phyloP scores from a whole-genome alignment of 1,139 yeast species.

The Candida sojae region DNA sequence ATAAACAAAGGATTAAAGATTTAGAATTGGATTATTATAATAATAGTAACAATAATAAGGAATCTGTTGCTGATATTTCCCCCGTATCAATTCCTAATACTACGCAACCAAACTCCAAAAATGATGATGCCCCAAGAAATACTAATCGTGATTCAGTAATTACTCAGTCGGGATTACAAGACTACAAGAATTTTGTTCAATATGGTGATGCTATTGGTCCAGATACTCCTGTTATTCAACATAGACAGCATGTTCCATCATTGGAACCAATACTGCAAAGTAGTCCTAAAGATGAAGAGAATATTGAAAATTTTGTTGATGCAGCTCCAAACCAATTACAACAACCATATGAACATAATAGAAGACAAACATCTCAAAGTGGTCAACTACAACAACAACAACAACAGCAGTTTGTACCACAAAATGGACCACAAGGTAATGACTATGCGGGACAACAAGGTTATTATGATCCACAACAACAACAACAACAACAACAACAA shows the following conservation, averaged over 20 bases:
- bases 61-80: constrained; percentile 7
- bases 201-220: constrained; percentile 29
- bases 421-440: not conserved
- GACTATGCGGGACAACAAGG: not conserved
- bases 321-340: not conserved
- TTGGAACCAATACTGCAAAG: constrained; percentile 4
- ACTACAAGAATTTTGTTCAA: constrained; percentile 46
- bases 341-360: not conserved
- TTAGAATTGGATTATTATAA: constrained; percentile 10
- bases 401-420: constrained; percentile 12
- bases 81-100: constrained; percentile 12
- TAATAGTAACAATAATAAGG: constrained; percentile 1
- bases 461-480: constrained; percentile 16
- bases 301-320: constrained; percentile 10
- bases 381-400: not conserved
- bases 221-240: constrained; percentile 4
- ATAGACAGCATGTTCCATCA: constrained; percentile 2
- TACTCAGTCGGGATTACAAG: constrained; percentile 35
- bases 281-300: not conserved
- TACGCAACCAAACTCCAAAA: constrained; percentile 14
- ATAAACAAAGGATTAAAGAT: constrained; percentile 9
- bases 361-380: constrained; percentile 25
- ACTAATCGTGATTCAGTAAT: constrained; percentile 17
- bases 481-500: constrained; percentile 16
- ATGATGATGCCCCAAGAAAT: constrained; percentile 3